Base-by-base conservation (phyloP, 352 stramenopile species). In the Phytophthora foliorum region DNA sequence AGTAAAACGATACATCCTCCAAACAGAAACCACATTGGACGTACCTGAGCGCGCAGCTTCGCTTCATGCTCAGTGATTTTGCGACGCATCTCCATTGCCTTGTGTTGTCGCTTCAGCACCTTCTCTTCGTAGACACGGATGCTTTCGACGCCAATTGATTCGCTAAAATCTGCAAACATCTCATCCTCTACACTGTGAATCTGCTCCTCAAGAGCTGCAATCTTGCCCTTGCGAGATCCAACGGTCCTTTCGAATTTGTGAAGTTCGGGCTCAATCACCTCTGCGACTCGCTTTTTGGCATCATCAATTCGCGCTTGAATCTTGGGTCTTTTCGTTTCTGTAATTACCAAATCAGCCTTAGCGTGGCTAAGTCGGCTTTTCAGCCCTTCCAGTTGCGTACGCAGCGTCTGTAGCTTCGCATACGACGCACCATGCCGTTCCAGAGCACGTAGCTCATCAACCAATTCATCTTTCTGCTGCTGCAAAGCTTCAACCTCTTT, bases 91-190 rank as follows among this genome's bases (percentile, higher is more conserved):
- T 93, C 82, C 44, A 86, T 73, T n/a, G 82, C 72, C 29, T 91
- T 78, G 27, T 91, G 75, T 38, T 93, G 85, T 3, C 86, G 84
- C 70, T 98, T 97, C 3, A 97, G 72, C 11, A 98, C 93, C 19
- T 91, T 97, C 60, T 98, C 92, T 78, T 99, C 95, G 68, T 99
- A 99, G 7, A 93, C 76, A 22, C 89, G 88, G 49, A 97, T 94
- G 56, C 83, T 97, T 22, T 81, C 64, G 16, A 97, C 80, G 13
- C 89, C 89, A 52, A 97, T 78, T 39, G 79, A 57, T 44, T 88
- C 70, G 39, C 89, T 96, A 63, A 97, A 96, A 6, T 86, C 79
- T 16, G 80, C 77, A 69, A 97, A 97, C 78, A 96, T 80, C n/a
- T 95, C 78, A 45, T 96, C 90, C 68, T 97, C 88, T 0, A 94